These are phyloP conservation scores for Aspergillus panamensis DNA, from an alignment of 495 filamentous ascomycete genomes.

Conservation along the genomic window DNA sequence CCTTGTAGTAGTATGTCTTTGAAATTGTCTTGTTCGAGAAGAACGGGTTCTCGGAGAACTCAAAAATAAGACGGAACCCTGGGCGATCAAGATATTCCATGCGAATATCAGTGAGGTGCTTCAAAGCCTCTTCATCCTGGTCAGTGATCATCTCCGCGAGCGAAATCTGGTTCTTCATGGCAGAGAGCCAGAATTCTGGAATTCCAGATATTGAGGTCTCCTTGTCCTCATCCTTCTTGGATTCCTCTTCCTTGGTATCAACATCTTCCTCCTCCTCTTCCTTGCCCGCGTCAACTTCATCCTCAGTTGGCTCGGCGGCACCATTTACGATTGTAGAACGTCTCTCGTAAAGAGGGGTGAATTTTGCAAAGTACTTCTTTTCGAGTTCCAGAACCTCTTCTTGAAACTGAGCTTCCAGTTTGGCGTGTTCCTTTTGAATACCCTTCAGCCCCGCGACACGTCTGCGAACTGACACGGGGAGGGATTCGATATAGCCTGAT, in stretches of 20 bases:
- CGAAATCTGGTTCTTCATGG: slow-evolving; percentile 98
- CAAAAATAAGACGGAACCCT: slow-evolving; percentile 96
- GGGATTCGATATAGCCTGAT: slow-evolving; percentile 96
- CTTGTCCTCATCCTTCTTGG: slow-evolving; percentile 46
- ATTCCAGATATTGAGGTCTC: slow-evolving; percentile 68
- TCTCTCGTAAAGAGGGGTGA: slow-evolving; percentile 95
- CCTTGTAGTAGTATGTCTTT: slow-evolving; percentile 99
- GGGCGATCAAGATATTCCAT: slow-evolving; percentile 99
- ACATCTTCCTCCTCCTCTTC: slow-evolving; percentile 68
- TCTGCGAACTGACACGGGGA: slow-evolving; percentile 81
- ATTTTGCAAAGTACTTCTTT: slow-evolving; percentile 99
- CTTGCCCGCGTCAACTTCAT: slow-evolving; percentile 82
- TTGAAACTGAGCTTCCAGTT: slow-evolving; percentile 96
- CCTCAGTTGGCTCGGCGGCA: slow-evolving; percentile 74
- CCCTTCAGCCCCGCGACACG: slow-evolving; percentile 94
- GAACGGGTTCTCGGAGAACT: slow-evolving; percentile 90
- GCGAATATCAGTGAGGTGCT: slow-evolving; percentile 87
- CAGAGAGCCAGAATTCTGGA: slow-evolving; percentile 98
- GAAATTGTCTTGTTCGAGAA: slow-evolving; percentile 96
- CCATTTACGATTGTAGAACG: slow-evolving; percentile 93
- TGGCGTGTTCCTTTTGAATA: slow-evolving; percentile 97
- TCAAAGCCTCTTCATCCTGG: slow-evolving; percentile 88
- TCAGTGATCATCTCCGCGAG: slow-evolving; percentile 98
- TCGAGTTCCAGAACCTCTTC: slow-evolving; percentile 96
- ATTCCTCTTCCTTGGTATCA: slow-evolving; percentile 49